Conservation (phyloP, 139 green algal species). For the Picochlorum costavermella region DNA sequence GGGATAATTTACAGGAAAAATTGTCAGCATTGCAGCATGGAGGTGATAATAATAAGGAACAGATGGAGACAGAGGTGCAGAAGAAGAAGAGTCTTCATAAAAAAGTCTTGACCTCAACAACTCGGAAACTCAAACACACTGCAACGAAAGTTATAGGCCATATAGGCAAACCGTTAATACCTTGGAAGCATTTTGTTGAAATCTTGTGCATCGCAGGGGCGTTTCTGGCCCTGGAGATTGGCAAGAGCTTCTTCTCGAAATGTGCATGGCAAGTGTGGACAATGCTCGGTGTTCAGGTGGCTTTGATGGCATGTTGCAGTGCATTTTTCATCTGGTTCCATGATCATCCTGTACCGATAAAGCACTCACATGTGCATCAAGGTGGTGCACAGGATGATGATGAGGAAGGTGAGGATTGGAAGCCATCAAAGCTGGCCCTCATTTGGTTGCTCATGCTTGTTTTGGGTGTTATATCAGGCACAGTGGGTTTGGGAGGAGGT, state of each 20-base stretch:
- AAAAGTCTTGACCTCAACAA: too few relatives aligned
- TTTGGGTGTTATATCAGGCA: conserved; percentile 6
- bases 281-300: conserved; percentile 11
- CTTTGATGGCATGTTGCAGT: not conserved
- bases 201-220: not conserved
- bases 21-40: not conserved
- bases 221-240: conserved; percentile 8
- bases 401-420: not conserved
- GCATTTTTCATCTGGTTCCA: not conserved
- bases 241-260: conserved; percentile 9
- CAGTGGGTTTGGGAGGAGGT: conserved; percentile 10
- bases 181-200: conserved; percentile 5
- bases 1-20: conserved; percentile 3
- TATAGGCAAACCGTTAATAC: conserved; percentile 2
- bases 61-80: not conserved
- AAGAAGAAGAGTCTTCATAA: not conserved
- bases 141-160: too few relatives aligned
- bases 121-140: too few relatives aligned
- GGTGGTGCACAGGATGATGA: not conserved
- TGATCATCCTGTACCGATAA: not conserved
- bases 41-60: not conserved
- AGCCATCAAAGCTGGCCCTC: not conserved
- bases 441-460: conserved; percentile 2
- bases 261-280: conserved; percentile 13
- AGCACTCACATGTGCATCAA: not conserved